A percentile compares a stretch with the other conserved stretches of the same genome.
Evolutionary conservation across 1,284 basidiomycete genomes (phyloP).

Genomic region (Sanghuangporus sanghuang): DNA sequence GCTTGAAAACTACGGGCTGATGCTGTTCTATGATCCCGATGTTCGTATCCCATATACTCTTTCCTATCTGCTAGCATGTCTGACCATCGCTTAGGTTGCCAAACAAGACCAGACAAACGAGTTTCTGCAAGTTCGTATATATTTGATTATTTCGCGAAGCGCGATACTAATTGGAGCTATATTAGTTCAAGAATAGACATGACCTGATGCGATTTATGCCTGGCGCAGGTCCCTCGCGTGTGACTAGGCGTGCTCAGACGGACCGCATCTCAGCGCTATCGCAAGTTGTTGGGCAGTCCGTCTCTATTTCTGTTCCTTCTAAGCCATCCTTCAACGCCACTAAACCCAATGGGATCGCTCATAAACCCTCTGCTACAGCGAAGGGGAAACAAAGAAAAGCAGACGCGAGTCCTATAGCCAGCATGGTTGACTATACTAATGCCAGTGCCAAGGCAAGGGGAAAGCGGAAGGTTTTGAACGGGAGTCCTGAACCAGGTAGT

Average conservation of each 20-base stretch:
- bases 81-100: slow-evolving; percentile 25
- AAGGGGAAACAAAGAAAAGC: slow-evolving; percentile 30
- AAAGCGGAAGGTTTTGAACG: background rate
- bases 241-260: slow-evolving; percentile 58
- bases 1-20: slow-evolving; percentile 70
- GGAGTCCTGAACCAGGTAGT: background rate
- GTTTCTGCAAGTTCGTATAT: slow-evolving; percentile 3
- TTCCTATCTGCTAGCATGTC: slow-evolving; percentile 37
- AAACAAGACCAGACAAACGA: slow-evolving; percentile 4
- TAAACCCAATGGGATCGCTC: slow-evolving; percentile 26
- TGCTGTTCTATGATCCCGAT: slow-evolving; percentile 71
- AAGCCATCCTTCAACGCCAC: slow-evolving; percentile 16
- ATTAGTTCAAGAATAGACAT: slow-evolving; percentile 57
- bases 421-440: background rate
- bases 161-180: slow-evolving; percentile 17
- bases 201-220: slow-evolving; percentile 53
- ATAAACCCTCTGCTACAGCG: slow-evolving; percentile 21
- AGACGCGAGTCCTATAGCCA: background rate
- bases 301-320: slow-evolving; percentile 8
- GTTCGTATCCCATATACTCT: slow-evolving; percentile 35
- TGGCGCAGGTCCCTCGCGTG: slow-evolving; percentile 46
- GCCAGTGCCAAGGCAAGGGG: background rate
- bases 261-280: slow-evolving; percentile 42
- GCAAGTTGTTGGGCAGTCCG: slow-evolving; percentile 18
- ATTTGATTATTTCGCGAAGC: slow-evolving; percentile 2